Evolutionary conservation across 2,329 filamentous ascomycete genomes (phyloP).

Genomic region (Sporothrix inflata): DNA sequence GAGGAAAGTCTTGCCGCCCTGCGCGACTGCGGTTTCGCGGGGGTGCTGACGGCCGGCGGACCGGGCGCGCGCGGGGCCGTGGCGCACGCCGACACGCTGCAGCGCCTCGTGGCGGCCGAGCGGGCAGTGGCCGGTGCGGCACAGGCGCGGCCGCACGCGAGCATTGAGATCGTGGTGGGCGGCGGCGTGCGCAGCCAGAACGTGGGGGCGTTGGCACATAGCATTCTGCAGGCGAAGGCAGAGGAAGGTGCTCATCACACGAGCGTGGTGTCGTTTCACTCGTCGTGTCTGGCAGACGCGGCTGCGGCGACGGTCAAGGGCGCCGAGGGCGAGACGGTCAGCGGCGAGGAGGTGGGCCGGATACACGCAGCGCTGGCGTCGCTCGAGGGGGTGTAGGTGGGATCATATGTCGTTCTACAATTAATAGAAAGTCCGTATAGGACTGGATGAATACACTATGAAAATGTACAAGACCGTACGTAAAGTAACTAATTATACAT

Average conservation of each 20-base stretch:
- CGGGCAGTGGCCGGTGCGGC: constrained; percentile 28
- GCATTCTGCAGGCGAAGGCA: constrained; percentile 33
- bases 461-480: neutral
- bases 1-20: constrained; percentile 44
- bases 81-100: constrained; percentile 46
- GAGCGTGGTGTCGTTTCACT: constrained; percentile 46
- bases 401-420: neutral
- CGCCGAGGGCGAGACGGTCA: constrained; percentile 34
- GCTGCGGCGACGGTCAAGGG: constrained; percentile 21
- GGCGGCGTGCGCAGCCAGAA: constrained; percentile 55
- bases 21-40: constrained; percentile 51
- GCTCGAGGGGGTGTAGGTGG: neutral
- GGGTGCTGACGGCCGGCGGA: constrained; percentile 58
- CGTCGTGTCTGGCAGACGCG: constrained; percentile 46
- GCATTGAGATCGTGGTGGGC: constrained; percentile 55
- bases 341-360: constrained; percentile 38
- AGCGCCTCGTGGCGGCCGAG: constrained; percentile 40
- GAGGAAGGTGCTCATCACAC: neutral
- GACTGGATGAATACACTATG: neutral
- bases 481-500: constrained; percentile 2
- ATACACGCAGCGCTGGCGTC: constrained; percentile 17
- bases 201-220: constrained; percentile 38
- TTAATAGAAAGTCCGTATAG: neutral
- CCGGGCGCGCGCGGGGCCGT: constrained; percentile 42
- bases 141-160: constrained; percentile 20